These are phyloP conservation scores for Naematelia encephala DNA, from an alignment of 768 basidiomycete species.

Conservation along the genomic window DNA sequence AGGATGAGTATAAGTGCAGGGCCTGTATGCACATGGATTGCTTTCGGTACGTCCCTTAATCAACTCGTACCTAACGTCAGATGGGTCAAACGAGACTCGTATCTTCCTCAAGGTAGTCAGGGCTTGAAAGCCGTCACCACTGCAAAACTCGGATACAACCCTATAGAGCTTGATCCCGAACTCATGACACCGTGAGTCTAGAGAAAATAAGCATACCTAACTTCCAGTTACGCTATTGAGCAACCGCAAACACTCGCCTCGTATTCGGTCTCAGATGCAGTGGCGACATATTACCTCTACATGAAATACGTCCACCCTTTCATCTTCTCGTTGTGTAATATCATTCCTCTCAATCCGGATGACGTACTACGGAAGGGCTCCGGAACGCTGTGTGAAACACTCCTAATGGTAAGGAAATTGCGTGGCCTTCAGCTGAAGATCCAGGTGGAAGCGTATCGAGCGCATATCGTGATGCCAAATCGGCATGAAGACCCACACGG, in stretches of 20 bases:
- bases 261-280: constrained; percentile 99
- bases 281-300: constrained; percentile 99
- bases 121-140: constrained; percentile 97
- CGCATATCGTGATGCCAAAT: constrained; percentile 94
- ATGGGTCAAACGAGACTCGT: constrained; percentile 99
- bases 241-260: constrained; percentile 91
- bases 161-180: constrained; percentile 95
- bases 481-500: constrained; percentile 89
- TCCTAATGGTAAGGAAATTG: constrained; percentile 74
- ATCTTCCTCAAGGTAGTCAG: constrained; percentile 96
- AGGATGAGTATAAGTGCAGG: constrained; percentile 92
- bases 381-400: constrained; percentile 93
- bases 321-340: constrained; percentile 98
- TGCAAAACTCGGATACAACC: constrained; percentile 91
- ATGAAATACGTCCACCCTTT: constrained; percentile 99
- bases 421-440: constrained; percentile 1
- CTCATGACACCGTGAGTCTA: constrained; percentile 91
- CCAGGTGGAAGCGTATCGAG: constrained; percentile 92
- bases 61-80: constrained; percentile 22
- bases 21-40: constrained; percentile 97
- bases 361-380: constrained; percentile 94
- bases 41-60: constrained; percentile 65
- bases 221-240: constrained; percentile 81
- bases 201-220: not conserved
- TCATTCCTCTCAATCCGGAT: constrained; percentile 93